A percentile compares a stretch with the other conserved stretches of the same genome.
Evolutionary conservation across 345 rosid genomes (phyloP).

Genomic region (Gossypium stocksii): DNA sequence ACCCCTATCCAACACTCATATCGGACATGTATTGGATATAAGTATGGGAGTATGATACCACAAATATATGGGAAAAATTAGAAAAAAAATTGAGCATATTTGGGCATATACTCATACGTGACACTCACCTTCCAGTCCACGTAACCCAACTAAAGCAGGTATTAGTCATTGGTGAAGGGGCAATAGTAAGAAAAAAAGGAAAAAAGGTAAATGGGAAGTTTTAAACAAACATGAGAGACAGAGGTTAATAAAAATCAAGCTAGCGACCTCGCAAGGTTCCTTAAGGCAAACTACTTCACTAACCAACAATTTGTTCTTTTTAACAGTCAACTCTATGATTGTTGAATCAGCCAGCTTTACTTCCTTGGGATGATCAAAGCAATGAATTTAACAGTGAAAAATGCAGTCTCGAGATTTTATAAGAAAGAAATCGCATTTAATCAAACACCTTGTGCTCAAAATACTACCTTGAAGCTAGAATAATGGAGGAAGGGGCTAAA

Average conservation of each 20-base stretch:
- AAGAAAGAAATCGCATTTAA: not conserved
- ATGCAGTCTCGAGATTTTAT: not conserved
- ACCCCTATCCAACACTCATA: no score
- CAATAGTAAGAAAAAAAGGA: no score
- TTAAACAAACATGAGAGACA: not conserved
- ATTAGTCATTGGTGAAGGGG: no score
- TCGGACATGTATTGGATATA: no score
- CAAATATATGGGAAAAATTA: no score
- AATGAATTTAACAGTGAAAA: not conserved
- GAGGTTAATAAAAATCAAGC: not conserved
- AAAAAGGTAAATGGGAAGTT: no score
- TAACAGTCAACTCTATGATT: not conserved
- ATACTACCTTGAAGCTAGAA: slow-evolving; percentile 48
- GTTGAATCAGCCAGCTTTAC: not conserved
- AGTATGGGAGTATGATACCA: no score
- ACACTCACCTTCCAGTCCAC: no score
- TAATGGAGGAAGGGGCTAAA: slow-evolving; percentile 21
- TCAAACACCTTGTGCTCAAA: slow-evolving; percentile 13
- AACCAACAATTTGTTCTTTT: not conserved
- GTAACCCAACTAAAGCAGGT: no score
- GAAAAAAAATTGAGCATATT: no score
- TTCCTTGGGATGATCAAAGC: not conserved
- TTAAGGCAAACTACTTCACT: not conserved
- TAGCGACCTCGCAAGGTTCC: not conserved
- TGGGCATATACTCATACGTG: no score